These are phyloP conservation scores for Xylariaceae sp. DNA, from an alignment of 2,329 filamentous ascomycete species.

Conservation along the genomic window DNA sequence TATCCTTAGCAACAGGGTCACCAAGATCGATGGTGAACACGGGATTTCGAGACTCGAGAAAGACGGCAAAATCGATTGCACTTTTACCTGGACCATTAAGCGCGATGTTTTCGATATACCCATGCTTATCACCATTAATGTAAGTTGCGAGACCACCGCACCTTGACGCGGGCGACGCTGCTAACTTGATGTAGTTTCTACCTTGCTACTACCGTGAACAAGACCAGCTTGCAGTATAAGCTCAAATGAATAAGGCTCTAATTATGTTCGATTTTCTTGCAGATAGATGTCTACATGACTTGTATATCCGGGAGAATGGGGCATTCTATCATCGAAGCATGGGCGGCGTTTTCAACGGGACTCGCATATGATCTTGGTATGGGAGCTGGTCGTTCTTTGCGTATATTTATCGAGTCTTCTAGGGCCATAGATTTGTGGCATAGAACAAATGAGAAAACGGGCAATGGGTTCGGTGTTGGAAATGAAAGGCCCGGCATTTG, in stretches of 20 bases:
- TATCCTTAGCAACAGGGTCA: conserved; percentile 57
- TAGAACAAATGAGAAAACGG: conserved; percentile 25
- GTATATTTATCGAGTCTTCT: conserved; percentile 15
- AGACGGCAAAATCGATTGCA: conserved; percentile 90
- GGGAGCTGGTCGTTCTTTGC: conserved; percentile 31
- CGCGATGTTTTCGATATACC: conserved; percentile 97
- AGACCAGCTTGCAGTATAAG: conserved; percentile 53
- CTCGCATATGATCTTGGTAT: conserved; percentile 25
- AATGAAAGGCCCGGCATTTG: background rate
- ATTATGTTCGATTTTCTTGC: conserved; percentile 5
- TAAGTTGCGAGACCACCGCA: conserved; percentile 50
- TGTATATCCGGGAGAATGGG: conserved; percentile 16
- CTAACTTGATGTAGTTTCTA: conserved; percentile 45
- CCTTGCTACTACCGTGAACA: conserved; percentile 58
- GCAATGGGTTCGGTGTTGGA: conserved; percentile 16
- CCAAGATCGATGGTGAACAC: conserved; percentile 64
- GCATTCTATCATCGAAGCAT: conserved; percentile 26
- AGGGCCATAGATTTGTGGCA: conserved; percentile 20
- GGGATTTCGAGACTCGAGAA: conserved; percentile 78
- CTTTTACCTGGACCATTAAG: conserved; percentile 96
- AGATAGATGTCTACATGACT: conserved; percentile 15
- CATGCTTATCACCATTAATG: conserved; percentile 97
- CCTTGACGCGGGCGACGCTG: background rate
- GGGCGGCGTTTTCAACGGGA: conserved; percentile 34
- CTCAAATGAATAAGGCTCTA: background rate